Percentiles rank a stretch among this genome's conserved stretches.
phyloP scores from a whole-genome alignment of 2,329 filamentous ascomycete genomes.

The Xylariomycetidae sp. region DNA sequence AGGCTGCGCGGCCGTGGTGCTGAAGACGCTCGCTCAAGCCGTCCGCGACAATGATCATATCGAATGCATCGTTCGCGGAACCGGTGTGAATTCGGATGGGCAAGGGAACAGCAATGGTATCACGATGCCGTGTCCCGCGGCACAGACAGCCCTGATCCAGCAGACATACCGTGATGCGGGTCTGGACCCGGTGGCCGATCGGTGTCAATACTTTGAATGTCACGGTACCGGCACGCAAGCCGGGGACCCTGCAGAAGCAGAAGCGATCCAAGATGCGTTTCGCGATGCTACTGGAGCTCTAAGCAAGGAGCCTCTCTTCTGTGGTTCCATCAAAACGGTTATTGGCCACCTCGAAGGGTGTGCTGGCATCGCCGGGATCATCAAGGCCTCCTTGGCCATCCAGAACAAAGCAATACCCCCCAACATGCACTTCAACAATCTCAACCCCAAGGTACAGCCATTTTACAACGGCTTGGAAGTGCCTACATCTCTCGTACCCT shows the following conservation, averaged over 20 bases:
- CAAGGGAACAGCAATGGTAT: background rate
- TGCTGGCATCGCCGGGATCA: conserved; percentile 8
- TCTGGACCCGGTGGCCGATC: conserved; percentile 1
- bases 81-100: conserved; percentile 2
- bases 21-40: background rate
- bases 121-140: background rate
- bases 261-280: conserved; percentile 10
- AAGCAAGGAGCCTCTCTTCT: conserved; percentile 1
- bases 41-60: conserved; percentile 5
- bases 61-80: conserved; percentile 1
- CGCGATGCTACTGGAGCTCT: background rate
- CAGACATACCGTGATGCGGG: background rate
- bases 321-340: conserved; percentile 9
- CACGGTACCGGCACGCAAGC: conserved; percentile 21
- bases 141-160: background rate
- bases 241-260: conserved; percentile 18
- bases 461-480: conserved; percentile 2
- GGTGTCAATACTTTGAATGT: conserved; percentile 22
- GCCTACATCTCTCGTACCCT: background rate
- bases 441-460: conserved; percentile 3
- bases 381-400: conserved; percentile 5
- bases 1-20: background rate
- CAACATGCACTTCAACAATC: conserved; percentile 6
- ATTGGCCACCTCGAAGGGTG: conserved; percentile 8
- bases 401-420: conserved; percentile 6